A percentile compares a stretch with the other conserved stretches of the same genome.
Evolutionary conservation across 1,139 yeast species (phyloP).

Genomic region (Kodamaea plutei): DNA sequence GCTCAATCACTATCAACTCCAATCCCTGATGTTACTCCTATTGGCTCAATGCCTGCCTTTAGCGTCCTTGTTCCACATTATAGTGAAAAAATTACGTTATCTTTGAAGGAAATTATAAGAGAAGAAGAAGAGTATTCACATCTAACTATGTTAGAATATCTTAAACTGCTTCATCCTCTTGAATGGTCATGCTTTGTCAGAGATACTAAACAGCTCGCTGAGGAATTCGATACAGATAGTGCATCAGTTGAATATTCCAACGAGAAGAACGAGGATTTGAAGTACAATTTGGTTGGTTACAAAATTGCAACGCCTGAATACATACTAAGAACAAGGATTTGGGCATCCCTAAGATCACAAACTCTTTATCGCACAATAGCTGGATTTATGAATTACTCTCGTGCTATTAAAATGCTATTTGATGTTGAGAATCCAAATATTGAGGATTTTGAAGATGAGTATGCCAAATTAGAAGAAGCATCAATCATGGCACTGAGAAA

Average conservation of each 20-base stretch:
- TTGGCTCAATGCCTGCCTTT: conserved; percentile 72
- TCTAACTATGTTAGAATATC: conserved; percentile 69
- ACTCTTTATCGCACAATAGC: conserved; percentile 74
- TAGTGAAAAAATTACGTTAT: conserved; percentile 65
- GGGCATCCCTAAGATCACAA: conserved; percentile 80
- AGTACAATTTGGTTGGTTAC: conserved; percentile 70
- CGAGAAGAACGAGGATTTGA: conserved; percentile 51
- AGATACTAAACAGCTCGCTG: conserved; percentile 49
- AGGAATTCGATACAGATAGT: conserved; percentile 36
- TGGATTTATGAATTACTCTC: conserved; percentile 68
- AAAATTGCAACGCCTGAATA: conserved; percentile 58
- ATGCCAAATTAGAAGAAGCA: conserved; percentile 13
- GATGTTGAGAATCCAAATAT: conserved; percentile 48
- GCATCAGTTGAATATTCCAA: conserved; percentile 20
- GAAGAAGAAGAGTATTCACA: conserved; percentile 56
- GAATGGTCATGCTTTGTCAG: conserved; percentile 80
- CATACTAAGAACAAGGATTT: conserved; percentile 64
- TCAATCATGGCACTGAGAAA: conserved; percentile 56
- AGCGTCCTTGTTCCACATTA: conserved; percentile 87
- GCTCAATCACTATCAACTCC: conserved; percentile 84
- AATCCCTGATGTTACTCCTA: conserved; percentile 66
- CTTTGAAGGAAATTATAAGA: conserved; percentile 62
- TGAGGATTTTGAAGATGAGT: conserved; percentile 17
- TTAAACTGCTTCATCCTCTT: conserved; percentile 60
- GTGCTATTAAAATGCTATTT: conserved; percentile 64